phyloP scores from a whole-genome alignment of 2,329 filamentous ascomycete species.

The Ceratocystis destructans region DNA sequence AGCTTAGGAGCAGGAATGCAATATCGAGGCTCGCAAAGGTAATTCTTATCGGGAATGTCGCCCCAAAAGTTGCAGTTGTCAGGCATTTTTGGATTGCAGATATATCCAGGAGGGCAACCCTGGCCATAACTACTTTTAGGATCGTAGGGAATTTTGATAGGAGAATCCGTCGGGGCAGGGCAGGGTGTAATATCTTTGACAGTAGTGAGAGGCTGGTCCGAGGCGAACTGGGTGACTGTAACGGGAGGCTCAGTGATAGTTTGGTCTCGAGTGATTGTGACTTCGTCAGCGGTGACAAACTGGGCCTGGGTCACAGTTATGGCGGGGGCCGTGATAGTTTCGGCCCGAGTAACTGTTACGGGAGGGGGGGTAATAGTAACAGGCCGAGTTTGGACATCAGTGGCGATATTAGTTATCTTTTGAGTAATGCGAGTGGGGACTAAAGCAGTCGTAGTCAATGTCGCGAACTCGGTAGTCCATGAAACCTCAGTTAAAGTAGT shows the following conservation, averaged over 20 bases:
- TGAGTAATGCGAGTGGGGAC: conserved; percentile 18
- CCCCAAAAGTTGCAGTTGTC: conserved; percentile 39
- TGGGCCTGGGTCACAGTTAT: conserved; percentile 14
- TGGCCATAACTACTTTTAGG: conserved; percentile 34
- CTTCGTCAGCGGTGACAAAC: conserved; percentile 4
- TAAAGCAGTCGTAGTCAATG: conserved; percentile 19
- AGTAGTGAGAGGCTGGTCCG: conserved; percentile 22
- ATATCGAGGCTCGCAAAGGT: conserved; percentile 32
- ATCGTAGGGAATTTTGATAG: conserved; percentile 24
- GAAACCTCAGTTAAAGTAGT: conserved; percentile 11
- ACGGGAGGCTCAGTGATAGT: conserved; percentile 25
- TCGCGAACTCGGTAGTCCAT: conserved; percentile 21
- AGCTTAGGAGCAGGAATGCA: conserved; percentile 33
- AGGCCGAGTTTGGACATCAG: conserved; percentile 21
- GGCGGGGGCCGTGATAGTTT: conserved; percentile 20
- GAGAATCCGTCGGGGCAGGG: conserved; percentile 28
- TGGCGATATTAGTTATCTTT: conserved; percentile 19
- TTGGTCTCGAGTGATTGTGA: conserved; percentile 21
- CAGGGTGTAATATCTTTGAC: conserved; percentile 24
- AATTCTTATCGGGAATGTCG: conserved; percentile 33
- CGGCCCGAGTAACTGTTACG: conserved; percentile 13
- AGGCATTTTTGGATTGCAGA: conserved; percentile 41
- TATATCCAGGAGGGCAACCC: conserved; percentile 39
- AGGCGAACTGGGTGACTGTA: conserved; percentile 25
- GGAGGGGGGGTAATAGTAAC: conserved; percentile 23